Base-by-base conservation (phyloP, 768 basidiomycete genomes). In the Leccinum sublutescens region DNA sequence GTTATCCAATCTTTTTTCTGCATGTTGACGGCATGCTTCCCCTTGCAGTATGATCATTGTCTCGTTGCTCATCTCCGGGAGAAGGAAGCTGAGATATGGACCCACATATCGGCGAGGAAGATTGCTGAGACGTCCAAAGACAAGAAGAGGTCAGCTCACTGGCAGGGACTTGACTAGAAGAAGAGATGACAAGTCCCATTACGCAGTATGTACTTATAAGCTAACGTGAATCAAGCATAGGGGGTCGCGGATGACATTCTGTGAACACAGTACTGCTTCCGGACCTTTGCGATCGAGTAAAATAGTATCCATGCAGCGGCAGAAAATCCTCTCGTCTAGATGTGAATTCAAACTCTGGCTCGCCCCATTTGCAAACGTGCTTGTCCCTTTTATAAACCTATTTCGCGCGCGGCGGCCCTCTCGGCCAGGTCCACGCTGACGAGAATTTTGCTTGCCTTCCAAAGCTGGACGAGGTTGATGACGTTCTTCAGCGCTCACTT, bases 391-490 rank as follows among this genome's bases (percentile, higher is more conserved):
- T 51, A 63, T 51, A 63, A 38, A 36, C 52, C 14, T 57, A 62
- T 70, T 57, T 81, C 77, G 57, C 87, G 77, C 19, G 82, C 88
- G 57, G 82, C 81, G 40, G 86, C 86, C 64, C 95, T 78, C 74
- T 95, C 93, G 48, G 91, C 91, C 50, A 97, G 77, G 68, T 97
- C 95, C 11, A 96, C 91, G 1, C 95, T 94, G 14, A 97, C 95
- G 15, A 97, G 81, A 56, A 94, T 93, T 76, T 94, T 94, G 36
- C 91, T 89, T 27, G 97, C 96, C 73, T 99, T 99, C 95, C 95
- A 98, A 58, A 98, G 84, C 74, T 99, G 97, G 7, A 99, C 95
- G 34, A 91, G 74, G 72, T 98, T 97, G 79, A 99, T 93, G 57
- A 95, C 68, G 71, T 98, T 97, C 79, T 98, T 99, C 62, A 79